Evolutionary conservation across 768 basidiomycete species (phyloP), one percentile per base, ranked within the genome.

Genomic region (Lactifluus hygrophoroides): DNA sequence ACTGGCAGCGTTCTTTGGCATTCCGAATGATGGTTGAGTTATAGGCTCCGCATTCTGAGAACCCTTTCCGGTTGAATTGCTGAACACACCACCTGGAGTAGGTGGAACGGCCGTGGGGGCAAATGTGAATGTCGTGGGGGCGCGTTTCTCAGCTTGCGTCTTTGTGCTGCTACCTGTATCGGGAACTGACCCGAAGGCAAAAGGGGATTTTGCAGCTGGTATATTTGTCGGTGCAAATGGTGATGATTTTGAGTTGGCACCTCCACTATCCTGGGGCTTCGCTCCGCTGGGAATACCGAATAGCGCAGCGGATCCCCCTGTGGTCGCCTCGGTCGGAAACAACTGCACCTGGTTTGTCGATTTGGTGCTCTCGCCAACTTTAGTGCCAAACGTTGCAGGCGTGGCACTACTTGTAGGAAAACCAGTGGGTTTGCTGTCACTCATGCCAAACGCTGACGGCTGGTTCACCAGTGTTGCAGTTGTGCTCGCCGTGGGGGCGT

Each of bases 81-180:
- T 60, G 23, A 60, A 60, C 17, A 60, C 58, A 50, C 58, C 53
- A 6, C 60, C 60, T 3, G 60, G 56, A 4, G 60, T 58, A 23
- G 60, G 60, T 4, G 60, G 56, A 16, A 47, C 51, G 17, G 56
- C 50, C 2, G 60, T 9, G 19, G 56, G 34, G n/a, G 37, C 34
- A 14, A 58, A 51, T 14, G 45, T 5, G 17, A 59, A 61, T 21
- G 3, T 1, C 8, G 55, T 3, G 3, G 59, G 3, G 17, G 58
- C 25, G n/a, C 30, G 8, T 30, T 57, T 61, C 49, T 32, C 46
- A 14, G 56, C 38, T 16, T 48, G 45, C 7, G 44, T 17, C 48
- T 51, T 61, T 16, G 45, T 23, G 23, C 19, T 49, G 30, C 23
- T 48, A 14, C 44, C 11, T 3, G 35, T 16, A 9, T 35, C 54